Evolutionary conservation across 176 grass and related monocot genomes (phyloP), one percentile per base, ranked within the genome.

Genomic region (Elymus sibiricus): DNA sequence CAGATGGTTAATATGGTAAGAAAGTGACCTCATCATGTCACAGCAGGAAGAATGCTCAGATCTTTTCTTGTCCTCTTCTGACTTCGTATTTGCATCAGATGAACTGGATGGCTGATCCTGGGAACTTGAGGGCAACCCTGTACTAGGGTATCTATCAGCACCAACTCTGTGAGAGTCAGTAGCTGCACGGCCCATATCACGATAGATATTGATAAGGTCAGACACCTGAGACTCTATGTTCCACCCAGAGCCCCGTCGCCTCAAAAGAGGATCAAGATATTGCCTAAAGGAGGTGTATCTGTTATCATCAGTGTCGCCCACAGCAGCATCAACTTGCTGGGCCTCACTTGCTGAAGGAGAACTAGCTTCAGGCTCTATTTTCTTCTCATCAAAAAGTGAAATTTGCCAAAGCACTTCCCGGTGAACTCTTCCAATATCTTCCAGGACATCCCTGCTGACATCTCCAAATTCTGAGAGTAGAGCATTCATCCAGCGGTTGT

Each of bases 401-500:
- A 94, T 91, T 80, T 91, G 90, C 92, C 90, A 96, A 61, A 99
- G 84, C 25, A 94, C 92, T 87, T 99, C 94, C 37, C 85, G 87
- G 72, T 99, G 97, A 75, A 89, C 88, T 83, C 71, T 88, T 9
- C 97, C 97, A 82, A 99, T 91, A 88, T 99, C 94, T 85, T 94
- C 94, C 14, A 94, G 76, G 28, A 96, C 94, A 89, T 99, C 97
- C 84, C 81, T 92, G 74, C 92, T 92, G 37, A 87, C 60, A 87
- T 99, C 97, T 84, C 92, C 87, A 94, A 96, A 99, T 88, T 96
- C 97, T 51, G 82, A 86, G 38, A 99, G 82, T 85, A 99, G 87
- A 74, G 97, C 90, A 86, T 74, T 99, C 68, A 99, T 99, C 97
- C 94, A 99, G 39, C 97, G 92, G 60, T 94, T 99, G 79, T 99